Evolutionary conservation across 352 stramenopile genomes (phyloP).

Genomic region (Globisporangium barbulae): DNA sequence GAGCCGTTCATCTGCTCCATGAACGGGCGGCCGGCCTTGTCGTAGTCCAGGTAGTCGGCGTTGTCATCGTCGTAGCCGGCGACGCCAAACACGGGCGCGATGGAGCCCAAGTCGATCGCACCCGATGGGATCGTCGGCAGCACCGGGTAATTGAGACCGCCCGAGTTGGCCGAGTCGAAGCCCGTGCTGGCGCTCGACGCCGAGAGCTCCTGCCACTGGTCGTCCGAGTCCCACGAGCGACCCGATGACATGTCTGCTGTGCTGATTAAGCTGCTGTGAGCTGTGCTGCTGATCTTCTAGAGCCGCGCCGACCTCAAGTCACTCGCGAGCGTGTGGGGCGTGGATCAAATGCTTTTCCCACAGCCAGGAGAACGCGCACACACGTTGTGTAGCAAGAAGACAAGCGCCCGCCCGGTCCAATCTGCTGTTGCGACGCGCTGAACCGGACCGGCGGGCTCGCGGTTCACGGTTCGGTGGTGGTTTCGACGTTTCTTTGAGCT

Average conservation of each 20-base stretch:
- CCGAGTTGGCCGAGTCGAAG: slow-evolving; percentile 41
- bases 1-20: slow-evolving; percentile 81
- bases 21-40: slow-evolving; percentile 80
- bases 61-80: slow-evolving; percentile 69
- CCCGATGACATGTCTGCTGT: slow-evolving; percentile 31
- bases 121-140: slow-evolving; percentile 71
- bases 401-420: neutral
- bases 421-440: neutral
- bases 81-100: slow-evolving; percentile 86
- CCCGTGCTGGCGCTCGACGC: slow-evolving; percentile 22
- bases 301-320: neutral
- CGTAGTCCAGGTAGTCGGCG: slow-evolving; percentile 84
- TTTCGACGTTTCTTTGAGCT: slow-evolving; percentile 13
- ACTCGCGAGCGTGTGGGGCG: neutral
- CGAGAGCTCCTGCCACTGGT: slow-evolving; percentile 74
- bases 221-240: slow-evolving; percentile 64
- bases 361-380: slow-evolving; percentile 4
- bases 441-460: neutral
- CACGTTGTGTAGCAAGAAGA: slow-evolving; percentile 6
- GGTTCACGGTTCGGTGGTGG: slow-evolving; percentile 7
- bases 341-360: slow-evolving; percentile 1
- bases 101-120: slow-evolving; percentile 76
- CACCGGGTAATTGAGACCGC: slow-evolving; percentile 66
- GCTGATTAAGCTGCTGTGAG: neutral
- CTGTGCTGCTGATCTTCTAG: slow-evolving; percentile 11